Conservation (phyloP, 1,139 yeast genomes). For the Casaregolazyma lundiana region DNA sequence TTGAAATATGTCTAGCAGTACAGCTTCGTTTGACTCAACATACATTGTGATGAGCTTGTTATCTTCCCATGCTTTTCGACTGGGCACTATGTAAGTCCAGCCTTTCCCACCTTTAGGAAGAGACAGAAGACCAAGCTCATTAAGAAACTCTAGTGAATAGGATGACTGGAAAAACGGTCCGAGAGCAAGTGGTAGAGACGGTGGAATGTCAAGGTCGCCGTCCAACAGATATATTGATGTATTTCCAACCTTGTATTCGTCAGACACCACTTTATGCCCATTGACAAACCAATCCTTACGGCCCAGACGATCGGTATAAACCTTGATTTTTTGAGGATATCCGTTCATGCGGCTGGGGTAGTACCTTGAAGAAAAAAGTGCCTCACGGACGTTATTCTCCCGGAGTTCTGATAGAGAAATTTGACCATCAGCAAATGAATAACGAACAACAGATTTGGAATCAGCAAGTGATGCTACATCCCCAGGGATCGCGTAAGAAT, state of each 20-base stretch:
- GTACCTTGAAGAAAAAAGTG: conserved; percentile 27
- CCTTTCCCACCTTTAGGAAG: conserved; percentile 48
- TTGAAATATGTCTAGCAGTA: conserved; percentile 49
- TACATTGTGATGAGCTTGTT: conserved; percentile 61
- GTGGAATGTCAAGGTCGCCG: conserved; percentile 54
- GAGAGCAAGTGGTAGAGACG: conserved; percentile 47
- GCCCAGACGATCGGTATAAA: conserved; percentile 16
- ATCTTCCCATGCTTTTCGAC: conserved; percentile 68
- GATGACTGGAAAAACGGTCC: conserved; percentile 54
- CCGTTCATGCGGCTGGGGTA: conserved; percentile 41
- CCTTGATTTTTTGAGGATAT: conserved; percentile 27
- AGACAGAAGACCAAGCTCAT: conserved; percentile 45
- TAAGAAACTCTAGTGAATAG: conserved; percentile 46
- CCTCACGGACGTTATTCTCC: conserved; percentile 23
- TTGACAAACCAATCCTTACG: conserved; percentile 42
- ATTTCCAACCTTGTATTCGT: conserved; percentile 47
- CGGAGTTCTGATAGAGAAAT: conserved; percentile 33
- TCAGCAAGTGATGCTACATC: background rate
- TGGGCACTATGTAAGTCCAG: conserved; percentile 75
- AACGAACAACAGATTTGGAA: conserved; percentile 39
- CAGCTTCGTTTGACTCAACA: conserved; percentile 48
- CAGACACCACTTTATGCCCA: conserved; percentile 42
- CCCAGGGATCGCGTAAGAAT: background rate
- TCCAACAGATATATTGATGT: conserved; percentile 62
- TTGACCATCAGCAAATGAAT: conserved; percentile 62